Evolutionary conservation across 2,329 filamentous ascomycete species (phyloP), one percentile per base, ranked within the genome.

Genomic region (Biscogniauxia mediterranea): DNA sequence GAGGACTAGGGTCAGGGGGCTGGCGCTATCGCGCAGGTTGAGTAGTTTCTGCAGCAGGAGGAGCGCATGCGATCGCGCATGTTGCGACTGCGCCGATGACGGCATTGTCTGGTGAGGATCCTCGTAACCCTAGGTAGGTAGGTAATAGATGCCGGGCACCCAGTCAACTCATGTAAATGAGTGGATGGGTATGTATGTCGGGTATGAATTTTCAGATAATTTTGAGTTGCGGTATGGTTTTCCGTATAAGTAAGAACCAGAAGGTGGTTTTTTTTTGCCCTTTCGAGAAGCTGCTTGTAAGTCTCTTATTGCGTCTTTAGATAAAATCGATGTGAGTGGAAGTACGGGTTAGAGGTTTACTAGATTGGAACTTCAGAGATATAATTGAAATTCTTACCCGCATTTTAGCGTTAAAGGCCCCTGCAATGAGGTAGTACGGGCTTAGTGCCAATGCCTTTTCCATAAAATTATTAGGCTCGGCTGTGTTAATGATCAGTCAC

Each of bases 1-100:
- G 60, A 97, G 81, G 2, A 97, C 77, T 25, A 98, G 80, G 0
- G 93, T 97, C 70, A 98, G 87, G 2, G 94, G 94, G 55, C 92
- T 96, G 15, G 90, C 87, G 60, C 86, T 87, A 75, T 95, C 90
- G 64, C 92, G 85, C 59, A 92, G 80, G 71, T 88, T 91, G 65
- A 97, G 81, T 1, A 97, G 80, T 72, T 92, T 93, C 65, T 93
- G 91, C 59, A 97, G 87, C 2, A 96, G 81, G 2, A 96, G 85
- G 21, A 96, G 79, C 73, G 93, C 93, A 76, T 97, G 93, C 20
- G 92, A 93, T 66, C 92, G 86, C 28, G 90, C 84, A 71, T 96
- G 91, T 52, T 96, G 91, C 54, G 84, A 79, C 52, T 84, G 77
- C n/a, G 80, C 78, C 20, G 80, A 77, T 4, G 85, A 80, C 26